phyloP scores from a whole-genome alignment of 2,329 filamentous ascomycete genomes.

The Pleoardoris graminearum region DNA sequence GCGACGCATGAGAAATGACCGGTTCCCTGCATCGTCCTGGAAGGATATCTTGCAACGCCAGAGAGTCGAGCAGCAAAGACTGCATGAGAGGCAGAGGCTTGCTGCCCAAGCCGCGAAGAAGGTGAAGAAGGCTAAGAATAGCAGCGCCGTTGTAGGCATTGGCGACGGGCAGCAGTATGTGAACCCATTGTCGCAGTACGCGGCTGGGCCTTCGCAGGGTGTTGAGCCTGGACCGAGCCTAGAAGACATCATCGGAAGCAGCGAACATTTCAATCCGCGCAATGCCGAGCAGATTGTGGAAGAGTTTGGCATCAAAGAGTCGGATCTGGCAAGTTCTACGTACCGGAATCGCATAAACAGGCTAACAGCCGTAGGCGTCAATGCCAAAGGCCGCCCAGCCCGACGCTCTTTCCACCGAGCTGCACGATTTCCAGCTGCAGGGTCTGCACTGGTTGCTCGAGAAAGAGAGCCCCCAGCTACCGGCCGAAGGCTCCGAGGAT shows the following conservation, averaged over 20 bases:
- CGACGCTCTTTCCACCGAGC: constrained; percentile 61
- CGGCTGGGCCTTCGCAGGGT: constrained; percentile 29
- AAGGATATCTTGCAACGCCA: constrained; percentile 50
- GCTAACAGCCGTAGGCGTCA: constrained; percentile 49
- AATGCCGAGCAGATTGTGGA: constrained; percentile 68
- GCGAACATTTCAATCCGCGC: constrained; percentile 69
- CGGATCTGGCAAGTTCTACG: constrained; percentile 54
- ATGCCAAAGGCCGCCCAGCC: constrained; percentile 77
- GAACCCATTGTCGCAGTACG: constrained; percentile 30
- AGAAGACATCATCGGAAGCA: constrained; percentile 66
- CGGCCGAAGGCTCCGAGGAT: constrained; percentile 60
- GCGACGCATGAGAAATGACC: constrained; percentile 64
- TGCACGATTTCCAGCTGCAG: constrained; percentile 78
- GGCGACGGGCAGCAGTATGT: constrained; percentile 37
- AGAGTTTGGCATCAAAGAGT: constrained; percentile 71
- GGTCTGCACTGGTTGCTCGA: constrained; percentile 80
- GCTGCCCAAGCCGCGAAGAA: constrained; percentile 41
- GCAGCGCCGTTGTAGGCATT: constrained; percentile 37
- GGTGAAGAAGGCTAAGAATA: constrained; percentile 29
- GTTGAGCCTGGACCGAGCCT: constrained; percentile 53
- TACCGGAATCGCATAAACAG: background rate
- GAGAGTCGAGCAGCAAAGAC: constrained; percentile 56
- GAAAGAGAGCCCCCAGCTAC: constrained; percentile 72
- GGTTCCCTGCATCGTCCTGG: constrained; percentile 53
- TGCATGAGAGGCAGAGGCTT: constrained; percentile 58